These are phyloP conservation scores for Fusarium circinatum DNA, from an alignment of 2,329 filamentous ascomycete species.

Conservation along the genomic window DNA sequence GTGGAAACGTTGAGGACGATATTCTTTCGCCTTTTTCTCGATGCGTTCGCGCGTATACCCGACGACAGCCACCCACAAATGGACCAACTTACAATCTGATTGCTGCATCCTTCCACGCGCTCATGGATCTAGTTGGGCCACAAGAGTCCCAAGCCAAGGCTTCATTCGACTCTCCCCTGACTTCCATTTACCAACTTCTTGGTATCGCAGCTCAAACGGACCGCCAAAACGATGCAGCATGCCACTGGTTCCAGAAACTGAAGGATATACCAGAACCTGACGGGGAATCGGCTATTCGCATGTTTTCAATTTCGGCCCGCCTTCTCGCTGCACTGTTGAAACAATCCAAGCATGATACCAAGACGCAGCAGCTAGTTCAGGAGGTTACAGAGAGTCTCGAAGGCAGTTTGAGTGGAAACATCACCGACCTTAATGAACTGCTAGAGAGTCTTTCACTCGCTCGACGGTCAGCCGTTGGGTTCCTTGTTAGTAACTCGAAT, in stretches of 20 bases:
- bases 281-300: constrained; percentile 59
- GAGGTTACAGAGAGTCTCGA: constrained; percentile 66
- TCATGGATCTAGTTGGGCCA: constrained; percentile 48
- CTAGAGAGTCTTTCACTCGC: constrained; percentile 65
- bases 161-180: constrained; percentile 56
- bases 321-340: constrained; percentile 66
- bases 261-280: constrained; percentile 50
- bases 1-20: constrained; percentile 70
- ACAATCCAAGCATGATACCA: constrained; percentile 48
- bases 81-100: constrained; percentile 52
- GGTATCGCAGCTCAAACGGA: constrained; percentile 60
- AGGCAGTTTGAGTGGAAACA: constrained; percentile 68
- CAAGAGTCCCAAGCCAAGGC: constrained; percentile 49
- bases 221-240: constrained; percentile 60
- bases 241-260: constrained; percentile 64
- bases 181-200: constrained; percentile 63
- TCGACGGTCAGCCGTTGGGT: constrained; percentile 63
- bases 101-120: constrained; percentile 44
- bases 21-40: constrained; percentile 72
- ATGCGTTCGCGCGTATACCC: constrained; percentile 69
- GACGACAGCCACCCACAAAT: constrained; percentile 58
- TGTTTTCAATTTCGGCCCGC: constrained; percentile 65
- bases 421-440: constrained; percentile 69
- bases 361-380: constrained; percentile 56
- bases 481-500: constrained; percentile 52